These are phyloP conservation scores for Botryococcus braunii DNA, from an alignment of 163 green algal species.

Conservation along the genomic window DNA sequence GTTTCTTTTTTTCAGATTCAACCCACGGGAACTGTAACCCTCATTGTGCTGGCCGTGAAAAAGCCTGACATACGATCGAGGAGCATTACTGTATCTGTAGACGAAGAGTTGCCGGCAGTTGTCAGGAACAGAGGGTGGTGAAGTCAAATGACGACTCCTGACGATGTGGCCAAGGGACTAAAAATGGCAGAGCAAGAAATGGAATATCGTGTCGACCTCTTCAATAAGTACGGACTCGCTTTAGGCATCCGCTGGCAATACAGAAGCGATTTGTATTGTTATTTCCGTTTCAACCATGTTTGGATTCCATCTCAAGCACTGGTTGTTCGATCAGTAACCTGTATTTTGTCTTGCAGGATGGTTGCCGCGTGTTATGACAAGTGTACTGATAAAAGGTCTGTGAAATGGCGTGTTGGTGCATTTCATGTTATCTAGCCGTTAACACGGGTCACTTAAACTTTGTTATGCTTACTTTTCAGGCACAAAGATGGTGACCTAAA, in stretches of 20 bases:
- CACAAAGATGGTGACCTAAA: constrained; percentile 91
- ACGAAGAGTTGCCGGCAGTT: too few relatives aligned
- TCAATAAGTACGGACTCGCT: constrained; percentile 69
- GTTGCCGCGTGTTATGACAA: constrained; percentile 73
- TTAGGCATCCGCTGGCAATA: not conserved
- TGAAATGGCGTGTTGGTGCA: not conserved
- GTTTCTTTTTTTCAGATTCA: too few relatives aligned
- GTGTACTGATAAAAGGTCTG: constrained; percentile 62
- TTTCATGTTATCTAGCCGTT: not conserved
- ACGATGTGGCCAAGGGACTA: constrained; percentile 36
- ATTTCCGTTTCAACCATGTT: too few relatives aligned
- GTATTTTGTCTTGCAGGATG: constrained; percentile 57
- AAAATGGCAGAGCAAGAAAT: constrained; percentile 79
- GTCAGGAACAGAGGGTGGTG: too few relatives aligned
- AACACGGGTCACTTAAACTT: not conserved
- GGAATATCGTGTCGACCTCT: constrained; percentile 87
- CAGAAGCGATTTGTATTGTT: not conserved
- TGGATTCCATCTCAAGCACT: too few relatives aligned
- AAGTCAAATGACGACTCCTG: too few relatives aligned
- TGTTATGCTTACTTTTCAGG: constrained; percentile 30
- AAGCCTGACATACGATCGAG: too few relatives aligned
- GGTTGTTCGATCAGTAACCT: too few relatives aligned
- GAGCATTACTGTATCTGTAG: too few relatives aligned
- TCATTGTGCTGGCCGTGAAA: too few relatives aligned
- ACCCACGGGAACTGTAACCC: too few relatives aligned